Evolutionary conservation across 441 rosid species (phyloP).

Genomic region (Iberis amara): DNA sequence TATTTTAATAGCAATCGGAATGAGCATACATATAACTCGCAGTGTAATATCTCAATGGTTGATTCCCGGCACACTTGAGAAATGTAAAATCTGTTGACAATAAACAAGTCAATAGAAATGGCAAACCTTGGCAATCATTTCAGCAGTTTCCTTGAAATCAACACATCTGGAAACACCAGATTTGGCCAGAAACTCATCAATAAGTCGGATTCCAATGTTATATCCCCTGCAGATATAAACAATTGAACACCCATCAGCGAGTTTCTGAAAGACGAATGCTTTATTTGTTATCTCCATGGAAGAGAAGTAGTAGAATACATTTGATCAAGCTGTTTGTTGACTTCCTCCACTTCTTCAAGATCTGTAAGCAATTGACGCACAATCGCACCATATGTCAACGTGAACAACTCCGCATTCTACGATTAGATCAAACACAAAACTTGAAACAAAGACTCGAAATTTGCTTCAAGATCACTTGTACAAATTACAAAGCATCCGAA

Average conservation of each 20-base stretch:
- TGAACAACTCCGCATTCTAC: constrained; percentile 90
- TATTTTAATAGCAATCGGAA: neutral
- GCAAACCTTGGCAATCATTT: constrained; percentile 77
- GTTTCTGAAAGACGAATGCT: neutral
- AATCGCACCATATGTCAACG: constrained; percentile 81
- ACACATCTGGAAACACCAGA: constrained; percentile 82
- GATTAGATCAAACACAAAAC: constrained; percentile 18
- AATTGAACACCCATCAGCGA: neutral
- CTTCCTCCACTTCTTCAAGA: constrained; percentile 91
- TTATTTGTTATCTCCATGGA: neutral
- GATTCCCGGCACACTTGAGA: neutral
- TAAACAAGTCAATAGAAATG: constrained; percentile 2
- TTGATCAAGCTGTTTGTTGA: constrained; percentile 95
- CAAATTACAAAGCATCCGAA: too few species aligned
- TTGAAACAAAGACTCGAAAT: neutral
- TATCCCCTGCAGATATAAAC: constrained; percentile 61
- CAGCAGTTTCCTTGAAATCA: constrained; percentile 89
- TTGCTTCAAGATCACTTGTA: too few species aligned
- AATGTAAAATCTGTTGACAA: neutral
- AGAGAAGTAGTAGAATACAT: constrained; percentile 41
- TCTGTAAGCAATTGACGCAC: constrained; percentile 92
- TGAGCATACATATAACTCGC: neutral
- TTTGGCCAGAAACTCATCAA: constrained; percentile 88
- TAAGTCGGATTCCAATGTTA: constrained; percentile 79
- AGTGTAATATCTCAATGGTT: neutral